phyloP scores from a whole-genome alignment of 2,329 filamentous ascomycete species.

The Cladorrhinum sp. region DNA sequence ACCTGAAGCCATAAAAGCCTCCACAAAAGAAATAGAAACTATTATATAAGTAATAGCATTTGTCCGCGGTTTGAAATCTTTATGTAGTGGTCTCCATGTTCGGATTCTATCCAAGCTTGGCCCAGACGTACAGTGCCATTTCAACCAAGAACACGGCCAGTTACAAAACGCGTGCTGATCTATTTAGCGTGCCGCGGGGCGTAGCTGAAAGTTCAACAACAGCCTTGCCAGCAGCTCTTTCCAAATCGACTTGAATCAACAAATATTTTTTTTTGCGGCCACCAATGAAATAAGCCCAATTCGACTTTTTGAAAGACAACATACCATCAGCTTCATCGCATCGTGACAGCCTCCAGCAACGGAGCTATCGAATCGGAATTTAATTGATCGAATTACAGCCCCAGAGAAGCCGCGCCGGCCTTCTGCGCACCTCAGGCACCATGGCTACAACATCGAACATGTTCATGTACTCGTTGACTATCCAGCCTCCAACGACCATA shows the following conservation, averaged over 20 bases:
- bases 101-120: background rate
- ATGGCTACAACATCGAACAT: constrained; percentile 99
- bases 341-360: background rate
- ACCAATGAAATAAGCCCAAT: constrained; percentile 10
- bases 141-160: background rate
- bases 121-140: background rate
- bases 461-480: constrained; percentile 97
- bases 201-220: constrained; percentile 6
- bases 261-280: constrained; percentile 6
- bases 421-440: constrained; percentile 46
- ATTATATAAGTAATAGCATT: too few species aligned
- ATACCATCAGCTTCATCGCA: background rate
- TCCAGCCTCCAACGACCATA: constrained; percentile 86
- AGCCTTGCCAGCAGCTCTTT: background rate
- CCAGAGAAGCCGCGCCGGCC: constrained; percentile 46
- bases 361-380: background rate
- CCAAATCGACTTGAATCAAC: background rate
- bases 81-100: too few species aligned
- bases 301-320: constrained; percentile 6
- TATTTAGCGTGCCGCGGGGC: constrained; percentile 1
- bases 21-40: too few species aligned
- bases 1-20: too few species aligned
- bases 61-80: too few species aligned
- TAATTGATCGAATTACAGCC: background rate
- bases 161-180: background rate